Evolutionary conservation across 352 stramenopile species (phyloP).

Genomic region (Elongisporangium anandrum): DNA sequence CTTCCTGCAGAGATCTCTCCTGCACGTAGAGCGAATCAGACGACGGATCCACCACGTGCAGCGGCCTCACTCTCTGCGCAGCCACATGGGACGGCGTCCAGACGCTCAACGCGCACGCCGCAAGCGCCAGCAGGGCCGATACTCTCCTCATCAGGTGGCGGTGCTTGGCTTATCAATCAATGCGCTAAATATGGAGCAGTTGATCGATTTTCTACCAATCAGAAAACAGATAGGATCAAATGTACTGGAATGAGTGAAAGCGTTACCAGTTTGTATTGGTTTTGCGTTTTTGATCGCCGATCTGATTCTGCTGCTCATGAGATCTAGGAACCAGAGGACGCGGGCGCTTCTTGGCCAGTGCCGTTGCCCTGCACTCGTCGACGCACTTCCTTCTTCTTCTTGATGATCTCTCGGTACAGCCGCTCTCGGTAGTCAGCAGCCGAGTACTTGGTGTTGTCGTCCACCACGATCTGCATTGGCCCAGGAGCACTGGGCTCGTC

Average conservation of each 20-base stretch:
- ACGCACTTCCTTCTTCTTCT: conserved; percentile 90
- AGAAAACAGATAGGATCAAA: background rate
- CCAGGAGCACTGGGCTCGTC: conserved; percentile 81
- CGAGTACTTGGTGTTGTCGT: conserved; percentile 95
- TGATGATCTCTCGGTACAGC: conserved; percentile 92
- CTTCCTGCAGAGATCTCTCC: background rate
- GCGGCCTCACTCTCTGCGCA: background rate
- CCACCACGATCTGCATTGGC: conserved; percentile 82
- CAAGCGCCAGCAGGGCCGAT: background rate
- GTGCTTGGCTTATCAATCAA: background rate
- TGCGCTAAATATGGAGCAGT: background rate
- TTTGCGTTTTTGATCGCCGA: background rate
- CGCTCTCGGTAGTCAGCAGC: conserved; percentile 91
- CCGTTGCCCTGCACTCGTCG: conserved; percentile 33
- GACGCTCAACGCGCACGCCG: background rate
- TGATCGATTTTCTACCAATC: background rate
- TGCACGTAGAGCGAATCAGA: background rate
- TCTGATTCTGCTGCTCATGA: background rate
- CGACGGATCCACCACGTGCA: background rate
- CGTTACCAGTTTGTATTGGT: background rate
- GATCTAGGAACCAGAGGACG: background rate
- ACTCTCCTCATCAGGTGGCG: background rate
- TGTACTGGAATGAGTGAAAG: background rate
- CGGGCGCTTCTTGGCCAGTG: background rate
- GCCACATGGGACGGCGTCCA: background rate